Percentiles rank a stretch among this genome's conserved stretches.
These are phyloP conservation scores for Talaromyces sp. DNA, from an alignment of 2,329 filamentous ascomycete genomes.

Conservation along the genomic window DNA sequence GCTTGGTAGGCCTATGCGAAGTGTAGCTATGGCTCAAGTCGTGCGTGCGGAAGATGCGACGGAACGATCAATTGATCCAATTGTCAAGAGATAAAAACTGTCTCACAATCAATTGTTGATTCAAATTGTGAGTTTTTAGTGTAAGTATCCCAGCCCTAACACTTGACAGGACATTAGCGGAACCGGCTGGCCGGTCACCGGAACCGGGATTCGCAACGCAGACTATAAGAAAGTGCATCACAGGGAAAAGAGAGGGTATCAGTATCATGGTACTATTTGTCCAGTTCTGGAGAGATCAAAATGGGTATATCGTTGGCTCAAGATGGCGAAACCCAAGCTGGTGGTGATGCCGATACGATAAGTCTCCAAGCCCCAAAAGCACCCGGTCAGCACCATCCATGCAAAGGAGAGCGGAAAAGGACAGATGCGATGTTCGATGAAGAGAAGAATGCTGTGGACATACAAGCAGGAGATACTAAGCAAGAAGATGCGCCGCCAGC, in stretches of 20 bases:
- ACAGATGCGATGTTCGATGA: background rate
- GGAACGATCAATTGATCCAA: background rate
- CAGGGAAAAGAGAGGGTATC: background rate
- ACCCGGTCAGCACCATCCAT: background rate
- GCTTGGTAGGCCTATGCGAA: background rate
- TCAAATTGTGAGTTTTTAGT: background rate
- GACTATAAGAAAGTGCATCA: background rate
- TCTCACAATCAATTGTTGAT: background rate
- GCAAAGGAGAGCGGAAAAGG: background rate
- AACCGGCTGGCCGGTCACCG: background rate
- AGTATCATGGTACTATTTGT: background rate
- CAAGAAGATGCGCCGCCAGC: background rate
- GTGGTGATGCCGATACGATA: background rate
- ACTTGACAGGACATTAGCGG: background rate
- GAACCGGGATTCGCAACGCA: background rate
- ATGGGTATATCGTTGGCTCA: background rate
- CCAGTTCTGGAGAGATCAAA: background rate
- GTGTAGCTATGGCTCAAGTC: background rate
- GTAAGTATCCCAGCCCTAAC: background rate
- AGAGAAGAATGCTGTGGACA: background rate
- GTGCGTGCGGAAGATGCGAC: background rate
- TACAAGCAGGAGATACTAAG: background rate
- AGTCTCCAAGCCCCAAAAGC: background rate
- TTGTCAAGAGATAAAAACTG: background rate
- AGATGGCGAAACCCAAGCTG: background rate